Percentiles rank a stretch among this genome's conserved stretches.
Evolutionary conservation across 345 rosid species (phyloP).

Genomic region (Melaleuca quinquenervia): DNA sequence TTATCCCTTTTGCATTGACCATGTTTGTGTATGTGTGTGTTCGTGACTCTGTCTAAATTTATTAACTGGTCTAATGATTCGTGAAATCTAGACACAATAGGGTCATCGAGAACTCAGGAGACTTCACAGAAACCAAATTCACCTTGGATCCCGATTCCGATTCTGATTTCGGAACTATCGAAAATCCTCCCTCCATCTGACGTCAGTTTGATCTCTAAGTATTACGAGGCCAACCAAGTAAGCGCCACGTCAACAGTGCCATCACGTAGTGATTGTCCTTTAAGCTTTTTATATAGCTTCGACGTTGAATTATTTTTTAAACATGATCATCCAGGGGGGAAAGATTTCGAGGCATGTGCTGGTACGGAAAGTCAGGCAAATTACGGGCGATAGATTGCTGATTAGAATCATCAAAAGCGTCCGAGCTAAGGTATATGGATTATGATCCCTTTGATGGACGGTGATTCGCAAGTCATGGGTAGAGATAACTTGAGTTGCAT

Average conservation of each 20-base stretch:
- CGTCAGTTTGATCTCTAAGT: constrained; percentile 32
- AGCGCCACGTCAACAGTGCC: not conserved
- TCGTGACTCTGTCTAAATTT: not conserved
- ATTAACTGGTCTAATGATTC: not conserved
- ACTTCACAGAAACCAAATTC: constrained; percentile 37
- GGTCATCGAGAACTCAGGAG: constrained; percentile 9
- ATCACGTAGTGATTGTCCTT: not conserved
- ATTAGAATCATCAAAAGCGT: constrained; percentile 48
- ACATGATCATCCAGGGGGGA: constrained; percentile 26
- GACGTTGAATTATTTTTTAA: not conserved
- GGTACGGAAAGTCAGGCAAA: constrained; percentile 37
- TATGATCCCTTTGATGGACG: not conserved
- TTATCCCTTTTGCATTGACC: not conserved
- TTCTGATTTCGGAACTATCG: constrained; percentile 45
- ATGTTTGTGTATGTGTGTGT: not conserved
- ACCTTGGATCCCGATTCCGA: constrained; percentile 78
- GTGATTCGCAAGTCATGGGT: not conserved
- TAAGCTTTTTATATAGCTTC: not conserved
- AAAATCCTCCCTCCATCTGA: constrained; percentile 39
- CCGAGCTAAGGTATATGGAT: constrained; percentile 29
- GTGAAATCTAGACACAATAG: constrained; percentile 11
- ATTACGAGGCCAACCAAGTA: constrained; percentile 47
- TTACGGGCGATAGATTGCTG: constrained; percentile 66
- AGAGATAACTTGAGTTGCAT: not conserved
- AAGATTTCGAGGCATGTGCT: constrained; percentile 52